Evolutionary conservation across 179 eudicot species (phyloP), one percentile per base, ranked within the genome.

Genomic region (Silene vulgaris): DNA sequence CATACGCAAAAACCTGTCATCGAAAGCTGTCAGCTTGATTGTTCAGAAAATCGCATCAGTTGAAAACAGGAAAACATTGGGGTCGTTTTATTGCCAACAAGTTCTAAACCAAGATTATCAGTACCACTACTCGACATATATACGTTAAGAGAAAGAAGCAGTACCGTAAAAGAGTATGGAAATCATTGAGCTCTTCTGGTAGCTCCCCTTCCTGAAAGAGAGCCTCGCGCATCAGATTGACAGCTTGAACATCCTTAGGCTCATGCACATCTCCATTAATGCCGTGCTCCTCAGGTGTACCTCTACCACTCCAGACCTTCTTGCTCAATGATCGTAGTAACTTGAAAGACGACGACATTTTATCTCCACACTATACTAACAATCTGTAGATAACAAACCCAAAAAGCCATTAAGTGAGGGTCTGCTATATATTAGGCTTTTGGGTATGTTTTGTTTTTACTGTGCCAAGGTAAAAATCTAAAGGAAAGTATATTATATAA

Each of bases 111-210:
- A 0, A 37, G 45, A 37, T 7, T 37, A 37, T 37, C 45, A 40
- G 26, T 23, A 23, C 26, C 26, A 23, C 26, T 23, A 23, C 26
- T 23, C 26, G 26, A 23, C 26, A 23, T 23, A 23, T 23, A 23
- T 23, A 23, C 26, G 26, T 1, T 23, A 23, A 23, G 26, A 23
- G 17, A 13, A 52, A 13, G 17, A 65, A 52, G 30, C 37, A 4
- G 23, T 75, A 87, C 88, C 91, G 75, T 60, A 87, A 66, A 45
- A 88, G 88, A 16, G 90, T 84, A 50, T 84, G 81, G 70, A 80
- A 77, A 80, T 88, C 91, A 75, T 14, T 56, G 20, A 79, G 71
- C 74, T 82, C 82, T 30, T 19, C 29, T 0, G 77, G 76, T 7
- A 63, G 8, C 6, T 63, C 79, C 16, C 76, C 80, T 48, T 88